phyloP scores from a whole-genome alignment of 208 protist genomes.

The Leishmania lainsoni region DNA sequence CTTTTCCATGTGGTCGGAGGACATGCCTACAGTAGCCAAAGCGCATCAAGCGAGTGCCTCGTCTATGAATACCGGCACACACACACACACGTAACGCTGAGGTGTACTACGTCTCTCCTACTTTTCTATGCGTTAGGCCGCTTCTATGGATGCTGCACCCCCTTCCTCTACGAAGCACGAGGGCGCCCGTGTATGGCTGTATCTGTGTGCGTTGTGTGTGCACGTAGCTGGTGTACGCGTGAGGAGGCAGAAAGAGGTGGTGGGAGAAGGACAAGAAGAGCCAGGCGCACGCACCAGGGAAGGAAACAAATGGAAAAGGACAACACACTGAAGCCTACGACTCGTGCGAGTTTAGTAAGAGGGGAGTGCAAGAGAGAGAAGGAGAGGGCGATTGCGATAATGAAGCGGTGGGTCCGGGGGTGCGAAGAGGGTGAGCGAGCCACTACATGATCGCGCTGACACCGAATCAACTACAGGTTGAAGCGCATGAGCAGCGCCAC shows the following conservation, averaged over 20 bases:
- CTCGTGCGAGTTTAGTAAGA: neutral
- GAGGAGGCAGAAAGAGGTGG: neutral
- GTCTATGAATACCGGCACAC: neutral
- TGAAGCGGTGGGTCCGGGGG: neutral
- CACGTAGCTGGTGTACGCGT: neutral
- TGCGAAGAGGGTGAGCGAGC: neutral
- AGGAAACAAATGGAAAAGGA: neutral
- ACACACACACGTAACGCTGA: neutral
- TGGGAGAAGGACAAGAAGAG: neutral
- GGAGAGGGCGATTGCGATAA: neutral
- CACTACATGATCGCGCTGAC: neutral
- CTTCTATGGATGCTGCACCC: neutral
- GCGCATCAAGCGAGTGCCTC: constrained; percentile 1
- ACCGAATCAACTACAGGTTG: neutral
- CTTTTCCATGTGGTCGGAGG: neutral
- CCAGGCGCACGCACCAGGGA: neutral
- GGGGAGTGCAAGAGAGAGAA: neutral
- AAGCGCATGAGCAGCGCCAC: neutral
- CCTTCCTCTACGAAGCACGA: neutral
- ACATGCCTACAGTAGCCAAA: neutral
- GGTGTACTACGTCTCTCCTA: neutral
- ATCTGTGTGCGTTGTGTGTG: constrained; percentile 10
- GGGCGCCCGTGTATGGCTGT: neutral
- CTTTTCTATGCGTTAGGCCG: neutral
- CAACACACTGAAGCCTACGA: neutral